These are phyloP conservation scores for Endothia cerciana DNA, from an alignment of 2,329 filamentous ascomycete species.

Conservation along the genomic window DNA sequence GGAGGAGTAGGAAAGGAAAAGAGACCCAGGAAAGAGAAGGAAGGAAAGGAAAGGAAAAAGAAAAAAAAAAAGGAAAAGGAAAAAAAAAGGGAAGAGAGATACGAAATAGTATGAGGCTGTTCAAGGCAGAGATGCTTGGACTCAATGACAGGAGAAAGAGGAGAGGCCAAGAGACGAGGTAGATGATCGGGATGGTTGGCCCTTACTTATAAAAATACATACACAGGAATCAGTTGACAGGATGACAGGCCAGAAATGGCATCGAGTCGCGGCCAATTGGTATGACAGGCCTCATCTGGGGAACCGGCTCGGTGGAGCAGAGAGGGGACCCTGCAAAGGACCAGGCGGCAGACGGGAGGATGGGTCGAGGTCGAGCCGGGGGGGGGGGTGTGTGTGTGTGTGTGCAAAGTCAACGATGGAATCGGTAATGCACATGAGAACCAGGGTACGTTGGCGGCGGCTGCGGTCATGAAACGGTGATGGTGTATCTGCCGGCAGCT, in stretches of 20 bases:
- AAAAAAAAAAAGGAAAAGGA: constrained; percentile 28
- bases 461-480: constrained; percentile 54
- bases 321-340: constrained; percentile 10
- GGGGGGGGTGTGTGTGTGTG: constrained; percentile 32
- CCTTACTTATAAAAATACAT: constrained; percentile 18
- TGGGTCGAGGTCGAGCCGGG: constrained; percentile 33
- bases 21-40: constrained; percentile 29
- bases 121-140: constrained; percentile 41
- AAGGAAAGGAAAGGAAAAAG: constrained; percentile 32
- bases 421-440: constrained; percentile 19
- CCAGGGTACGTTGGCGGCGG: constrained; percentile 28
- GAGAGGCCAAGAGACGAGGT: constrained; percentile 33
- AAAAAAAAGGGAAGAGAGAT: constrained; percentile 32
- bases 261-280: background rate
- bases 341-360: constrained; percentile 25
- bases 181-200: constrained; percentile 27
- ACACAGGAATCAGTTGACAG: constrained; percentile 13
- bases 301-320: constrained; percentile 9
- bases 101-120: constrained; percentile 50
- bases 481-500: constrained; percentile 53
- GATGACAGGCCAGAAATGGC: constrained; percentile 18
- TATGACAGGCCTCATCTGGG: constrained; percentile 12
- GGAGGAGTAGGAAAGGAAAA: constrained; percentile 28
- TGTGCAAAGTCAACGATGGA: constrained; percentile 34
- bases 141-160: constrained; percentile 43